Evolutionary conservation across 352 stramenopile species (phyloP).

Genomic region (Phytophthora ohioensis): DNA sequence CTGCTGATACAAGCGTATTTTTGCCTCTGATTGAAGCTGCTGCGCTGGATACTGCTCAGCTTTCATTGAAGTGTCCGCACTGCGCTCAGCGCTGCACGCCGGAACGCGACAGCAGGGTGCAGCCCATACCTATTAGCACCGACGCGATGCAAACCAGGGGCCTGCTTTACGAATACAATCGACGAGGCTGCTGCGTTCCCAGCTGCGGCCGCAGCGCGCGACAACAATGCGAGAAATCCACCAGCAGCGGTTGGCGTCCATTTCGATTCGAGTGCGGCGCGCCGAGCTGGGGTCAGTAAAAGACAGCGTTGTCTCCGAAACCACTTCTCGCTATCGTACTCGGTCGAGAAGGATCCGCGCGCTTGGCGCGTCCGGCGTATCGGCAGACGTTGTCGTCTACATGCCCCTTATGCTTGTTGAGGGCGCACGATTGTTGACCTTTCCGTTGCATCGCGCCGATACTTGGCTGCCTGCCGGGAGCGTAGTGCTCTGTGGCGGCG

Average conservation of each 20-base stretch:
- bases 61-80: slow-evolving; percentile 8
- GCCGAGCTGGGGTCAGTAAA: not conserved
- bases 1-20: not conserved
- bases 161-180: slow-evolving; percentile 13
- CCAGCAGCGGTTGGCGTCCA: not conserved
- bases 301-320: slow-evolving; percentile 13
- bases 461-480: not conserved
- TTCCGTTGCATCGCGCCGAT: slow-evolving; percentile 13
- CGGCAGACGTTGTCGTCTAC: slow-evolving; percentile 1
- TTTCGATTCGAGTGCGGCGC: not conserved
- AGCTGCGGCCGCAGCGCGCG: slow-evolving; percentile 14
- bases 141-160: slow-evolving; percentile 2
- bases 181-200: slow-evolving; percentile 15
- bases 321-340: slow-evolving; percentile 7
- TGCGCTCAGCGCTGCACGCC: not conserved
- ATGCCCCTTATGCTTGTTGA: not conserved
- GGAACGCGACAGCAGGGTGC: not conserved
- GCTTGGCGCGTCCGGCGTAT: not conserved
- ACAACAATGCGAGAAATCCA: slow-evolving; percentile 27
- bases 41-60: slow-evolving; percentile 2
- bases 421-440: slow-evolving; percentile 16
- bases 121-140: not conserved
- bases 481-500: slow-evolving; percentile 4
- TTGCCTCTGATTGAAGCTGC: slow-evolving; percentile 7
- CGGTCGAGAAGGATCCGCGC: slow-evolving; percentile 11